phyloP scores from a whole-genome alignment of 2,329 filamentous ascomycete genomes.

The Fusarium illudens region DNA sequence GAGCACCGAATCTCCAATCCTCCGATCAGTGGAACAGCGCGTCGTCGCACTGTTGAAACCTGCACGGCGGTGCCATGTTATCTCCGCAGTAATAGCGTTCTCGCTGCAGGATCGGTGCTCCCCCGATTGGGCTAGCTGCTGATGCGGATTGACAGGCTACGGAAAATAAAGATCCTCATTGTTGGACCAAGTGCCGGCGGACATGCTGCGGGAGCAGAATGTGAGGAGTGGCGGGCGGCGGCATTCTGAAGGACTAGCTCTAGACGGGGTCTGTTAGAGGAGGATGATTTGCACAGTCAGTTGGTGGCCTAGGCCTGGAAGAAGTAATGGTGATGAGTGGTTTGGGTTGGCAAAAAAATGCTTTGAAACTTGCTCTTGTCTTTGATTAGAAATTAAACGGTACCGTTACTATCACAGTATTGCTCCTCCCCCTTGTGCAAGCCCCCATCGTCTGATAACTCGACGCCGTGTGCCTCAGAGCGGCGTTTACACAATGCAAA shows the following conservation, averaged over 20 bases:
- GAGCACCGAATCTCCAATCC: background rate
- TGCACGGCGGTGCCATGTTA: constrained; percentile 16
- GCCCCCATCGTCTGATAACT: background rate
- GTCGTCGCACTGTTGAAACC: constrained; percentile 3
- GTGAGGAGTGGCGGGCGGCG: background rate
- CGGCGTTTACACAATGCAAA: constrained; percentile 8
- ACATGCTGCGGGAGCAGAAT: background rate
- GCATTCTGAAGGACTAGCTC: background rate
- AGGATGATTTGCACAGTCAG: background rate
- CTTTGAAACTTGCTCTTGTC: background rate
- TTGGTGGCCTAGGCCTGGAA: background rate
- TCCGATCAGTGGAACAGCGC: background rate
- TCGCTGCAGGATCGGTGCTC: constrained; percentile 7
- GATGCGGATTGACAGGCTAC: constrained; percentile 10
- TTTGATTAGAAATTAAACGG: constrained; percentile 21
- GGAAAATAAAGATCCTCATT: constrained; percentile 13
- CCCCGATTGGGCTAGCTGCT: constrained; percentile 8
- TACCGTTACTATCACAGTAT: constrained; percentile 7
- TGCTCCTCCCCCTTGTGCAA: constrained; percentile 10
- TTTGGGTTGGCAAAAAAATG: background rate
- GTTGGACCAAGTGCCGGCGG: background rate
- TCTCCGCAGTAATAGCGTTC: constrained; percentile 11
- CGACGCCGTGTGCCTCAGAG: constrained; percentile 19
- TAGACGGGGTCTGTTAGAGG: background rate
- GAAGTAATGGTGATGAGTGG: background rate